These are phyloP conservation scores for Fusarium tjaetaba DNA, from an alignment of 2,329 filamentous ascomycete species.

Conservation along the genomic window DNA sequence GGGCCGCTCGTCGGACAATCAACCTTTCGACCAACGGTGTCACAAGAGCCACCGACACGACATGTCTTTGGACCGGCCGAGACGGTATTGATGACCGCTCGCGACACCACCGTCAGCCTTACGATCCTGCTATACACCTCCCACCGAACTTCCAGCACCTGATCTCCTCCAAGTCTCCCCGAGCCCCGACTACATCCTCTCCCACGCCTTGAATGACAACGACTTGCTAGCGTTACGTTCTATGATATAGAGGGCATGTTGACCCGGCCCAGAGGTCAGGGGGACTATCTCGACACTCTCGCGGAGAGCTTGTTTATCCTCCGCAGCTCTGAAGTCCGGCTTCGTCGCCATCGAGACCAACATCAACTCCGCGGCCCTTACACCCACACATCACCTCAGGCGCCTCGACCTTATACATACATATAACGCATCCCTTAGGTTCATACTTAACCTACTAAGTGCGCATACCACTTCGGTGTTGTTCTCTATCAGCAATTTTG, in stretches of 20 bases:
- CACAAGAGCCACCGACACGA: background rate
- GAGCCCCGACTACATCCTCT: background rate
- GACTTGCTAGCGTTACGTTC: no score
- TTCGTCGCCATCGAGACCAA: background rate
- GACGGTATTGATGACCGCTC: fast-evolving
- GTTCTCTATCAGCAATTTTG: background rate
- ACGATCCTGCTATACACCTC: background rate
- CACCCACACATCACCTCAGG: no score
- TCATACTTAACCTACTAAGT: background rate
- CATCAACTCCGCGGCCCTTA: no score
- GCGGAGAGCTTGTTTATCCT: background rate
- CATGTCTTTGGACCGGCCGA: background rate
- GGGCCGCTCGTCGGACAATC: no score
- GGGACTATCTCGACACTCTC: background rate
- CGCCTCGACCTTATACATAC: no score
- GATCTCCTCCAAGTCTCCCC: background rate
- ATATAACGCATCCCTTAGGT: background rate
- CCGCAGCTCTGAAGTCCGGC: background rate
- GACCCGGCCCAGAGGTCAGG: fast-evolving
- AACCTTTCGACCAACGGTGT: background rate
- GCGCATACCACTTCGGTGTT: background rate
- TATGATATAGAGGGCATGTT: background rate
- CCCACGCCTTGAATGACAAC: background rate
- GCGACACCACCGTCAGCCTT: background rate
- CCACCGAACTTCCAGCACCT: background rate